These are phyloP conservation scores for Parascedosporium putredinis DNA, from an alignment of 2,329 filamentous ascomycete genomes.

Conservation along the genomic window DNA sequence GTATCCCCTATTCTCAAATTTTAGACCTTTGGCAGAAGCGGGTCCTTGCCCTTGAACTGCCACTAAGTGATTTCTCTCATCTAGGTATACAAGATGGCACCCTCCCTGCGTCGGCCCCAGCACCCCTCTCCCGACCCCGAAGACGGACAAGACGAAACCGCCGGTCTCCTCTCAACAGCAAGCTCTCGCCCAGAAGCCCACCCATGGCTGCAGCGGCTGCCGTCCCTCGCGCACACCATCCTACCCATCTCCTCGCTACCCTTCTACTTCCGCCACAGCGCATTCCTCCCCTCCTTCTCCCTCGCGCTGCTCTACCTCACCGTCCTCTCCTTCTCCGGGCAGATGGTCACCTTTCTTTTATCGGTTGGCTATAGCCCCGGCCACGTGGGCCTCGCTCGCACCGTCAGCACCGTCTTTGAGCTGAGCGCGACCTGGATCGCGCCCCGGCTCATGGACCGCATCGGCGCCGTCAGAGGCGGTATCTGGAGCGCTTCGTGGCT, in stretches of 20 bases:
- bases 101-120: constrained; percentile 10
- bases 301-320: constrained; percentile 52
- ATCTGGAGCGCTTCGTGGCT: constrained; percentile 65
- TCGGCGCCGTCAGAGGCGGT: constrained; percentile 53
- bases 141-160: neutral
- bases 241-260: constrained; percentile 5
- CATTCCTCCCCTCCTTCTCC: constrained; percentile 50
- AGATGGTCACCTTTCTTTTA: constrained; percentile 56
- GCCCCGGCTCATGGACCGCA: constrained; percentile 41
- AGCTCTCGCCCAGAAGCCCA: no score
- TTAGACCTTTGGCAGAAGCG: no score
- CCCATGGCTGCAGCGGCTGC: no score
- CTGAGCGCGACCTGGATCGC: constrained; percentile 50
- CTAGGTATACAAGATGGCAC: constrained; percentile 17
- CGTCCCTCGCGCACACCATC: neutral
- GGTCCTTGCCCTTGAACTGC: neutral
- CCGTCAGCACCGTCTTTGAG: constrained; percentile 43
- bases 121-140: neutral
- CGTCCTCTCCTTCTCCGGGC: constrained; percentile 46
- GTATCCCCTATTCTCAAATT: neutral
- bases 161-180: neutral
- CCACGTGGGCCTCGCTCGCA: constrained; percentile 43
- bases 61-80: neutral
- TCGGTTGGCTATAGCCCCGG: constrained; percentile 38
- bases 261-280: constrained; percentile 42